Evolutionary conservation across 2,329 filamentous ascomycete genomes (phyloP), one percentile per base, ranked within the genome.

Genomic region (Penicillium glabrum): DNA sequence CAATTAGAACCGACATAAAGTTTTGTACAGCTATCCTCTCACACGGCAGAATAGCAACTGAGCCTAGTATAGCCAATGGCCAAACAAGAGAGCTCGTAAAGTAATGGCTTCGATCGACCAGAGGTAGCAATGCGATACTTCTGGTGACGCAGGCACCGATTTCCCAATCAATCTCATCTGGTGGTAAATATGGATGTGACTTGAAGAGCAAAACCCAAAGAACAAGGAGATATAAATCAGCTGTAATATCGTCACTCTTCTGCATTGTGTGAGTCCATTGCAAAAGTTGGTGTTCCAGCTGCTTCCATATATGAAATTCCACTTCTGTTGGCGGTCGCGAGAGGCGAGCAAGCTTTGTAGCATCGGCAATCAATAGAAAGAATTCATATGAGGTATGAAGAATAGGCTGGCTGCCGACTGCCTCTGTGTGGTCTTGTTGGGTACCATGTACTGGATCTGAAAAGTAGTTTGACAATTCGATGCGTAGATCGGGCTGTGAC

Each of bases 1-100:
- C 11, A 27, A 72, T 79, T 63, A 71, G 72, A 50, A 79, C 80
- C 10, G 77, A 80, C 54, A 77, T 79, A 57, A 70, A 39, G 3
- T 23, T 45, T 16, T 26, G 31, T 0, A 50, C 37, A 35, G 9
- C 24, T 11, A 8, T 8, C 2, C 3, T 19, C 9, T 53, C 53
- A 19, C 39, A n/a, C 14, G 21, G 23, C 9, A 35, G n/a, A 3
- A 33, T 41, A 16, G 49, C 41, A 10, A 51, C 43, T 2, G 53
- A 46, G 1, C 56, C 59, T 5, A 58, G 23, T 2, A 61, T 56
- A 3, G 56, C 53, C 21, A 61, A 27, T 1, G 56, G 56, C 59
- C 59, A 61, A 13, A 59, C 33, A 6, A 61, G 37, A 51, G 27
- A 54, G 35, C 52, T 56, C 5, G 53, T 33, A 24, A 58, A 53